Conservation (phyloP, 2,329 filamentous ascomycete genomes). For the Xylariaceae sp. region DNA sequence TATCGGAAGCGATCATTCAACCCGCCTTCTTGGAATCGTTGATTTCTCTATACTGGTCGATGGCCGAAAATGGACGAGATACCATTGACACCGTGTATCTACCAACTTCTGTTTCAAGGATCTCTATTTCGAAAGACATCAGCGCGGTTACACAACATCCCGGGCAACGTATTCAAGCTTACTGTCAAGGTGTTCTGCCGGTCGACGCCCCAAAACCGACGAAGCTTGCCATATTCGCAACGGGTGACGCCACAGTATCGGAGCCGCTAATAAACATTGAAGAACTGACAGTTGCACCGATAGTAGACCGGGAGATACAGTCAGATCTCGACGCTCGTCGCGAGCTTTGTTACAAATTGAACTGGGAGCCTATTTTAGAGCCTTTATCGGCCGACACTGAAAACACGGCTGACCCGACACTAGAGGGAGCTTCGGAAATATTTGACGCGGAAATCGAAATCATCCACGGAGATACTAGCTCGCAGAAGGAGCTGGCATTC, state of each 20-base stretch:
- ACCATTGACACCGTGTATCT: conserved; percentile 49
- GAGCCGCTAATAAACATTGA: conserved; percentile 48
- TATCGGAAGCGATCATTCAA: conserved; percentile 46
- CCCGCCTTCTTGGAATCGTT: conserved; percentile 50
- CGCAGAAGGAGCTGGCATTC: conserved; percentile 44
- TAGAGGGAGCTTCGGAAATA: conserved; percentile 24
- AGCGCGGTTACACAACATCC: conserved; percentile 37
- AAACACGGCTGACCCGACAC: conserved; percentile 19
- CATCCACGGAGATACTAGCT: conserved; percentile 44
- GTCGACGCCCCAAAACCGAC: conserved; percentile 43
- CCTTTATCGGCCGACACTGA: conserved; percentile 32
- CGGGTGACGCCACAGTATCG: conserved; percentile 33
- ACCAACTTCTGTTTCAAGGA: conserved; percentile 49
- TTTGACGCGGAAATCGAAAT: conserved; percentile 47
- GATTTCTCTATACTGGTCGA: conserved; percentile 51
- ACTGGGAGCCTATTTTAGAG: conserved; percentile 53
- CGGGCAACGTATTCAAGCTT: conserved; percentile 45
- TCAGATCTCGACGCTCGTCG: conserved; percentile 42
- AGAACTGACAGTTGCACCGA: conserved; percentile 49
- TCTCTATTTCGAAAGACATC: conserved; percentile 46
- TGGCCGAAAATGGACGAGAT: conserved; percentile 42
- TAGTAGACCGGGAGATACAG: conserved; percentile 45
- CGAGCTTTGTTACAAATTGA: conserved; percentile 54
- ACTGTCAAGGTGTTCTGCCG: conserved; percentile 44
- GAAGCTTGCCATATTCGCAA: conserved; percentile 48